These are phyloP conservation scores for Pichia sp. DNA, from an alignment of 1,139 yeast genomes.

Conservation along the genomic window DNA sequence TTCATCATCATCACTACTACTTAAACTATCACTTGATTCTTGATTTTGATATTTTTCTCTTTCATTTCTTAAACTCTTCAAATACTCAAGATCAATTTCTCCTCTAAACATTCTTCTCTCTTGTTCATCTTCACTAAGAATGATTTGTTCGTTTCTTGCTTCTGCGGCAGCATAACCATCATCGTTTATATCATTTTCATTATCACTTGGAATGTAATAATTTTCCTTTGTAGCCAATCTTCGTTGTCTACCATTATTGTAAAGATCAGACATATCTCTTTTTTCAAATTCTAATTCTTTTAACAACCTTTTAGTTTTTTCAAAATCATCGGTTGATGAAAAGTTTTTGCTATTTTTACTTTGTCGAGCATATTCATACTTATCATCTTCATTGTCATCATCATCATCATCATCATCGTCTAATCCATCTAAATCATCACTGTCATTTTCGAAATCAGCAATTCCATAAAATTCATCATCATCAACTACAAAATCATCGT, in stretches of 20 bases:
- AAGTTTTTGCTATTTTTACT: background rate
- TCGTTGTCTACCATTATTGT: constrained; percentile 4
- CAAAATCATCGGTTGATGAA: constrained; percentile 2
- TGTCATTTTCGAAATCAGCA: background rate
- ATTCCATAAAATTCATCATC: background rate
- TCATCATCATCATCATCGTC: constrained; percentile 1
- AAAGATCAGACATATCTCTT: constrained; percentile 10
- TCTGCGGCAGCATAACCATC: constrained; percentile 17
- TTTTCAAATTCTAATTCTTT: constrained; percentile 16
- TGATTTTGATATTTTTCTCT: constrained; percentile 2
- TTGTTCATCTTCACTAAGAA: constrained; percentile 20
- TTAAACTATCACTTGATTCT: constrained; percentile 8
- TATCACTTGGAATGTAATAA: constrained; percentile 13
- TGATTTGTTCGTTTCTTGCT: constrained; percentile 17
- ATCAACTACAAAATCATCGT: background rate
- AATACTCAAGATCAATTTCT: constrained; percentile 13
- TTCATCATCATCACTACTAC: constrained; percentile 8
- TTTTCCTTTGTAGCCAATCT: constrained; percentile 19
- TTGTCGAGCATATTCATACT: background rate
- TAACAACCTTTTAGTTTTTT: constrained; percentile 8
- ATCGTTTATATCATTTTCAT: constrained; percentile 1
- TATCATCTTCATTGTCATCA: background rate
- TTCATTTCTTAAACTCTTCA: constrained; percentile 8
- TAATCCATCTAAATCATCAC: background rate
- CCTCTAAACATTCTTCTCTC: constrained; percentile 17